Percentiles rank a stretch among this genome's conserved stretches.
Evolutionary conservation across 1,139 yeast species (phyloP).

Genomic region (Hansenula sp.): DNA sequence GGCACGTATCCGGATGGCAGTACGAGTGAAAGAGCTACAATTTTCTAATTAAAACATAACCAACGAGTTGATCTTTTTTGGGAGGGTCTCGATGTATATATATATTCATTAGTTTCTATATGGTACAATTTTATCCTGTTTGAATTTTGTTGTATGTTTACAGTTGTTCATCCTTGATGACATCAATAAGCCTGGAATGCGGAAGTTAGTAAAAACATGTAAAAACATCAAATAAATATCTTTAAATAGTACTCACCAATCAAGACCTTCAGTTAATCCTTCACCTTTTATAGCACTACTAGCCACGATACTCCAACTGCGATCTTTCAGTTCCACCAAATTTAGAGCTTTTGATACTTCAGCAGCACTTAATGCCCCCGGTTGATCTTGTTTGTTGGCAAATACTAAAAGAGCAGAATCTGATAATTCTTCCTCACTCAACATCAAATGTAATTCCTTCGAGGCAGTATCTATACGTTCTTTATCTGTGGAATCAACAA

Average conservation of each 20-base stretch:
- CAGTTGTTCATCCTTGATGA: constrained; percentile 86
- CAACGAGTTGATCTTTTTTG: too few relatives aligned
- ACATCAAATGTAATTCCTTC: constrained; percentile 87
- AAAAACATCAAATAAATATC: too few relatives aligned
- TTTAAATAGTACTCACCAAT: constrained; percentile 69
- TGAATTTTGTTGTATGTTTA: too few relatives aligned
- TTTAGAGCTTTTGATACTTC: constrained; percentile 88
- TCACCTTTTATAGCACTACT: constrained; percentile 96
- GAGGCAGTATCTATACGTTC: constrained; percentile 87
- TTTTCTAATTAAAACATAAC: too few relatives aligned
- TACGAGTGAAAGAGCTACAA: too few relatives aligned
- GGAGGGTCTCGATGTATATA: too few relatives aligned
- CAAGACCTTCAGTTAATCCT: constrained; percentile 92
- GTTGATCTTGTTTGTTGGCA: constrained; percentile 97
- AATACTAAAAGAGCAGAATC: constrained; percentile 90
- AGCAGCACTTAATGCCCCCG: constrained; percentile 92
- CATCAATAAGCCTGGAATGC: constrained; percentile 61
- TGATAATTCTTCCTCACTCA: constrained; percentile 84
- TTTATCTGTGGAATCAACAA: constrained; percentile 94
- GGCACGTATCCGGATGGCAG: too few relatives aligned
- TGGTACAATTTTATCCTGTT: not conserved
- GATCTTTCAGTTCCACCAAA: constrained; percentile 83
- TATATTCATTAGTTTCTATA: not conserved
- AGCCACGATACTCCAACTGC: constrained; percentile 98
- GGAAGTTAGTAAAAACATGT: not conserved